Percentiles rank a stretch among this genome's conserved stretches.
Conservation (phyloP, 2,329 filamentous ascomycete species). For the Allantophomopsis cytisporea region DNA sequence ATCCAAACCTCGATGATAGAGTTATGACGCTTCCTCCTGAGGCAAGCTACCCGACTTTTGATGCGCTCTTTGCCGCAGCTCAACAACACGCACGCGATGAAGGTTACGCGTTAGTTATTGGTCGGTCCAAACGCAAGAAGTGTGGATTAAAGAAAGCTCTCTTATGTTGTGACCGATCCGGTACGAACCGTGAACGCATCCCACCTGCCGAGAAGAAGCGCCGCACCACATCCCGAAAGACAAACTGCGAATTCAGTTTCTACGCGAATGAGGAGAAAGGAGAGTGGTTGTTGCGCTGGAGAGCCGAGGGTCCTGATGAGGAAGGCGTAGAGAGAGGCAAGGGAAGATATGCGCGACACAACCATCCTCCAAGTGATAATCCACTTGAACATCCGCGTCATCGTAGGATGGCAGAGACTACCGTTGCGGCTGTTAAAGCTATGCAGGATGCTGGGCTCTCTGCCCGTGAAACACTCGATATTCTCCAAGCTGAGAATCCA, state of each 20-base stretch:
- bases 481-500: conserved; percentile 49
- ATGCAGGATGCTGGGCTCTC: conserved; percentile 52
- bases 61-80: conserved; percentile 50
- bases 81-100: conserved; percentile 53
- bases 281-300: conserved; percentile 53
- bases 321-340: too few species aligned
- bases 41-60: conserved; percentile 49
- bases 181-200: conserved; percentile 42
- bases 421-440: conserved; percentile 52
- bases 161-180: conserved; percentile 52
- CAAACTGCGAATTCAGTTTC: conserved; percentile 56
- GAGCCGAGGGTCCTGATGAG: conserved; percentile 30
- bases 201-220: conserved; percentile 34
- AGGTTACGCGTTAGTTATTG: conserved; percentile 55
- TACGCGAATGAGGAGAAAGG: conserved; percentile 55
- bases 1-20: too few species aligned
- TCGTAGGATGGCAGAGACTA: conserved; percentile 51
- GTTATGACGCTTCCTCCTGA: conserved; percentile 34
- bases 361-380: conserved; percentile 53
- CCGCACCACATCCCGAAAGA: conserved; percentile 55
- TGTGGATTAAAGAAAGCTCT: conserved; percentile 54
- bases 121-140: conserved; percentile 49
- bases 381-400: conserved; percentile 53
- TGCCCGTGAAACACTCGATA: conserved; percentile 52
- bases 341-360: conserved; percentile 29